Conservation (phyloP, 2,329 filamentous ascomycete genomes). For the Colletotrichum sp. region DNA sequence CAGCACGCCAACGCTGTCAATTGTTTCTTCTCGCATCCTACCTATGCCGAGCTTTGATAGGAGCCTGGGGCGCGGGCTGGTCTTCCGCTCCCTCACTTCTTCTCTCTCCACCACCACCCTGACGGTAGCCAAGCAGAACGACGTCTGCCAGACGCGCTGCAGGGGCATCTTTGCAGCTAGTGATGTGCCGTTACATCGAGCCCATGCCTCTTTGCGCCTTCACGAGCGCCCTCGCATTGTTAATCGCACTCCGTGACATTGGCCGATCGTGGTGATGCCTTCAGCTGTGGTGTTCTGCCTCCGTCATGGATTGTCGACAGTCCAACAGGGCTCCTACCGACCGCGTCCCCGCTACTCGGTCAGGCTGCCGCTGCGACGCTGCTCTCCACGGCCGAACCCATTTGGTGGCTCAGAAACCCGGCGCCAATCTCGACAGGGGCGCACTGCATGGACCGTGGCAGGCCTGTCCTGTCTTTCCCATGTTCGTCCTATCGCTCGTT, state of each 20-base stretch:
- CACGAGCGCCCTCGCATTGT: neutral
- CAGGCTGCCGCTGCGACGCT: neutral
- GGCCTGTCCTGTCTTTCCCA: neutral
- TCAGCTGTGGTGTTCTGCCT: neutral
- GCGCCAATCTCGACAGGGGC: neutral
- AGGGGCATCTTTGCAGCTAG: neutral
- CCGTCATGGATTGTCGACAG: neutral
- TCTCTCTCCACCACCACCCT: neutral
- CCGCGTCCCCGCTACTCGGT: neutral
- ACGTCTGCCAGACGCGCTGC: neutral
- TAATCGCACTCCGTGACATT: neutral
- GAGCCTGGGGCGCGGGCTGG: neutral
- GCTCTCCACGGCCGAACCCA: neutral
- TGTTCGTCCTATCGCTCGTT: neutral
- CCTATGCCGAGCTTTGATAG: neutral
- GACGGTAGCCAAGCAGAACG: neutral
- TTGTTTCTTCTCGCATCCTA: neutral
- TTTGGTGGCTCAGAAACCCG: neutral
- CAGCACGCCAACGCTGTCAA: conserved; percentile 10
- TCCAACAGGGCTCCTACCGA: neutral
- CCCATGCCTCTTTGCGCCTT: neutral
- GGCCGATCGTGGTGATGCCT: neutral
- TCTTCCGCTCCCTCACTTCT: neutral
- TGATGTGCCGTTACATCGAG: neutral
- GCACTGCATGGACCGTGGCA: neutral